Percentiles rank a stretch among this genome's conserved stretches.
phyloP scores from a whole-genome alignment of 2,329 filamentous ascomycete genomes.

The Fusarium sp. region DNA sequence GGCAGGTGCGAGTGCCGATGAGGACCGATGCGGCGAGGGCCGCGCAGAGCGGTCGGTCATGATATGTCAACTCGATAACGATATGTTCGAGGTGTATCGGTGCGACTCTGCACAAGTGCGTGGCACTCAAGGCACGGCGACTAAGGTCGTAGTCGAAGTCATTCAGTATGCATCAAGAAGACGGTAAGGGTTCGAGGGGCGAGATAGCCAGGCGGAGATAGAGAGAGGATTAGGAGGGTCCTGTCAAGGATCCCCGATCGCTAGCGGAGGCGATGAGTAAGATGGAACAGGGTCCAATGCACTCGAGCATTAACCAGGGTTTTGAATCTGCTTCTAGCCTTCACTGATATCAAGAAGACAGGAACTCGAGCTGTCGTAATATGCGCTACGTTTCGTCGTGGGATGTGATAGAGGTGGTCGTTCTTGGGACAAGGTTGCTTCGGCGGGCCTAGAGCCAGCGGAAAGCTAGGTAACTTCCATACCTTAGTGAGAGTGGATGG shows the following conservation, averaged over 20 bases:
- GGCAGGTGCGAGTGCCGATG: conserved; percentile 58
- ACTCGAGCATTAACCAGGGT: neutral
- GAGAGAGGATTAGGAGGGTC: conserved; percentile 26
- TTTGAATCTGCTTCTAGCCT: neutral
- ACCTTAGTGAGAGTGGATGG: neutral
- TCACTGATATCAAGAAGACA: neutral
- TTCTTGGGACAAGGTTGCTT: conserved; percentile 33
- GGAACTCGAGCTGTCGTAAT: conserved; percentile 9
- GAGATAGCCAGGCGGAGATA: conserved; percentile 34
- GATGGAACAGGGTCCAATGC: conserved; percentile 20
- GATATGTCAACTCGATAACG: conserved; percentile 51
- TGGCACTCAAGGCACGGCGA: conserved; percentile 36
- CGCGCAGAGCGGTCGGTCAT: conserved; percentile 52
- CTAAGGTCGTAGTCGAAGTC: conserved; percentile 28
- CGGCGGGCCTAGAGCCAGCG: conserved; percentile 15
- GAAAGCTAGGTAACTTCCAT: conserved; percentile 6
- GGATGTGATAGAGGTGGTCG: conserved; percentile 34
- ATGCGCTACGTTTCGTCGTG: conserved; percentile 23
- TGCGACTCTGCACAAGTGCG: conserved; percentile 51
- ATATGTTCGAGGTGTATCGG: conserved; percentile 42
- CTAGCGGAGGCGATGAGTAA: conserved; percentile 35
- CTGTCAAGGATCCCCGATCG: conserved; percentile 22
- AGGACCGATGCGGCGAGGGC: conserved; percentile 55
- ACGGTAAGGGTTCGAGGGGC: conserved; percentile 30
- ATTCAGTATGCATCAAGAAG: conserved; percentile 39